A percentile compares a stretch with the other conserved stretches of the same genome.
Evolutionary conservation across 1,284 basidiomycete species (phyloP).

Genomic region (Puccinia hordei): DNA sequence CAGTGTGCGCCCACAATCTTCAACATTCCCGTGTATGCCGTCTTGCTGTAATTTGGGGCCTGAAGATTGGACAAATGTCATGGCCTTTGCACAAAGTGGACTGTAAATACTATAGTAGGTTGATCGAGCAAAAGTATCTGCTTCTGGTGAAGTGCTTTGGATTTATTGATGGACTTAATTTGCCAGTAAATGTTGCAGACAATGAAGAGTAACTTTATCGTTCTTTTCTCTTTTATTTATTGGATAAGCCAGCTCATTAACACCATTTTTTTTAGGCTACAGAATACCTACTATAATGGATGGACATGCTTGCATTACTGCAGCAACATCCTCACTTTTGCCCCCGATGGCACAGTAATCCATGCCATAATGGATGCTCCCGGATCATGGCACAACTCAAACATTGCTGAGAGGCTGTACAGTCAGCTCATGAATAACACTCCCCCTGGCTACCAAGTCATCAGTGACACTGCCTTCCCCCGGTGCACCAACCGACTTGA

Average conservation of each 20-base stretch:
- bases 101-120: neutral
- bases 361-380: neutral
- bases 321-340: neutral
- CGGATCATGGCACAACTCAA: neutral
- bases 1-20: slow-evolving; percentile 54
- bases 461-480: neutral
- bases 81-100: neutral
- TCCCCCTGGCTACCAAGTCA: neutral
- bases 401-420: neutral
- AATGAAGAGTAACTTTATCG: neutral
- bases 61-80: neutral
- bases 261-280: neutral
- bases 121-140: neutral
- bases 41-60: neutral
- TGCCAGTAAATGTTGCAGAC: neutral
- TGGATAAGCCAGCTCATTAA: too few species aligned
- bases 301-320: neutral
- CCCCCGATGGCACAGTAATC: neutral
- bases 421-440: neutral
- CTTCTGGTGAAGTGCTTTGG: neutral
- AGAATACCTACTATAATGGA: neutral
- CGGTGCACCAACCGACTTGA: neutral
- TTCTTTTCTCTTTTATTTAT: too few species aligned
- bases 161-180: too few species aligned
- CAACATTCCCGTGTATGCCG: neutral